Base-by-base conservation (phyloP, 345 rosid genomes). In the Camelina laxa region DNA sequence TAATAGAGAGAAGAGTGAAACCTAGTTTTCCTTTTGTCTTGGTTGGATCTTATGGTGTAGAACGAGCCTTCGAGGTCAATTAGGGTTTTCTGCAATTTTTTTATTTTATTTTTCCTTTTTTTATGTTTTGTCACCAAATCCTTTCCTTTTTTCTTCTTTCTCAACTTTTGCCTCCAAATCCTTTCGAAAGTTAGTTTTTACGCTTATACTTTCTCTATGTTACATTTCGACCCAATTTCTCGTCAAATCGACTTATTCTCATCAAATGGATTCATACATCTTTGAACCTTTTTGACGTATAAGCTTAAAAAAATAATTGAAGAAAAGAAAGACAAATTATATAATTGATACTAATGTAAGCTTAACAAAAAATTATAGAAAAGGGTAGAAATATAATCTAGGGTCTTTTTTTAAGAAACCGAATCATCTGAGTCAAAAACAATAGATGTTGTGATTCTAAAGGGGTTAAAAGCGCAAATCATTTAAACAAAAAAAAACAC, bases 51-150 rank as follows among this genome's bases (percentile, higher is more conserved):
- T 73, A 73, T 73, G 77, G 63, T 72, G 39, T 16, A n/a, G 17
- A 71, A 36, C 24, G 39, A 59, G 53, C 36, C 36, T 33, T 7
- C 31, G 44, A 2, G 27, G 62, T 54, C 64, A 54, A 54, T 60
- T 75, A 75, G 74, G 79, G 69, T n/a, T 75, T 64, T 33, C 60
- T 75, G 50, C 51, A 36, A 36, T 66, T 12, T 13, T 49, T 60
- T 6, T 33, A 36, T 71, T 45, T 48, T 65, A 4, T 54, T 56
- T 22, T 55, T 49, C 47, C 16, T 20, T 74, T 57, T 58, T 35
- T 7, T 59, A 17, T 42, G 9, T 59, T 60, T 53, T 67, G 35
- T 22, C 36, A 60, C 11, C 19, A 19, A 41, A 61, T 68, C 74
- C 74, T 60, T 67, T 60, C 1, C 41, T 17, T 17, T 22, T 57